Conservation (phyloP, 2,329 filamentous ascomycete species). For the Aspergillus ruber region DNA sequence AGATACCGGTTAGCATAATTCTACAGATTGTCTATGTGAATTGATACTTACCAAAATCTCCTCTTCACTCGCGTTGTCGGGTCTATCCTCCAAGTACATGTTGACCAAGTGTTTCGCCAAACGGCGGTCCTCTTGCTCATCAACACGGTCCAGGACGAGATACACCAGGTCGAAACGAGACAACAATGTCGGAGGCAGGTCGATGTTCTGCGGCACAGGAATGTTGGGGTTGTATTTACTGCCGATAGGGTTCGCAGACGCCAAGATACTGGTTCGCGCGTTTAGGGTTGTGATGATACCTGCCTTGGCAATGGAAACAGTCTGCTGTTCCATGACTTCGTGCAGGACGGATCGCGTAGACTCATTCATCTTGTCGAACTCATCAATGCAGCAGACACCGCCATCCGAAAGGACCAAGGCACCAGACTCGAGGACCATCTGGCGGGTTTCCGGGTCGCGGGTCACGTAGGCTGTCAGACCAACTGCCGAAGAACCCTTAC, state of each 20-base stretch:
- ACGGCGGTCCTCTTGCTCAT: constrained; percentile 81
- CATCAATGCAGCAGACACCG: constrained; percentile 71
- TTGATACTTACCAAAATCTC: constrained; percentile 68
- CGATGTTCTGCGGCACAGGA: constrained; percentile 95
- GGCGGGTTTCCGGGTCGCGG: constrained; percentile 65
- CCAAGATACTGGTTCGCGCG: constrained; percentile 88
- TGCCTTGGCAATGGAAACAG: constrained; percentile 70
- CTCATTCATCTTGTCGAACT: constrained; percentile 76
- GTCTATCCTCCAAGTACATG: constrained; percentile 94
- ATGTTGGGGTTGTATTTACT: constrained; percentile 96
- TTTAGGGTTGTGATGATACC: constrained; percentile 85
- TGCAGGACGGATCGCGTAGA: constrained; percentile 67
- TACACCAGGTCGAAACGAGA: constrained; percentile 97
- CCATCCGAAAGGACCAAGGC: constrained; percentile 68
- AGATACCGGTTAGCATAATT: constrained; percentile 13
- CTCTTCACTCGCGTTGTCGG: constrained; percentile 68
- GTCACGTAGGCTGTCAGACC: constrained; percentile 73
- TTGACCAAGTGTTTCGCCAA: constrained; percentile 87
- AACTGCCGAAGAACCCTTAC: constrained; percentile 69
- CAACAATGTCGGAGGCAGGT: constrained; percentile 87
- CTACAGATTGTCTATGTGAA: background rate
- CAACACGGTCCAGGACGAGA: constrained; percentile 86
- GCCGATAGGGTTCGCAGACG: constrained; percentile 95
- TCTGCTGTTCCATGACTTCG: constrained; percentile 78
- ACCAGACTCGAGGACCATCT: constrained; percentile 68